Conservation (phyloP, 1,284 basidiomycete genomes). For the Leccinum cinnamomeum region DNA sequence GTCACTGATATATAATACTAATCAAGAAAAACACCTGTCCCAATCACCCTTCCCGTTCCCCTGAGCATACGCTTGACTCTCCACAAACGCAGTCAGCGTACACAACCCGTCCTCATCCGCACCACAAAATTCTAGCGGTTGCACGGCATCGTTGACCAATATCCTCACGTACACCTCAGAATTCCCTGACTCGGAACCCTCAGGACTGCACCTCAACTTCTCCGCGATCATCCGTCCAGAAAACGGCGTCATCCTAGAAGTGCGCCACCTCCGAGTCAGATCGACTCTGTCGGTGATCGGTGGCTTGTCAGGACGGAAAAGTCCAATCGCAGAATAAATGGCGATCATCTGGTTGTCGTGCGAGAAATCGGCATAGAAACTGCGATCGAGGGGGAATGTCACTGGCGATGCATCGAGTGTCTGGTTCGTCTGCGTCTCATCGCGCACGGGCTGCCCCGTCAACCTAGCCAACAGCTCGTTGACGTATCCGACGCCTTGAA, state of each 20-base stretch:
- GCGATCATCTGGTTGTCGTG: constrained; percentile 84
- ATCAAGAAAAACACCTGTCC: constrained; percentile 47
- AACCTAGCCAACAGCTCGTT: constrained; percentile 87
- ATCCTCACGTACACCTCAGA: constrained; percentile 53
- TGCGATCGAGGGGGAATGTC: constrained; percentile 74
- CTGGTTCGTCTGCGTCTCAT: constrained; percentile 77
- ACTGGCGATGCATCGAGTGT: constrained; percentile 65
- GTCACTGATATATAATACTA: neutral
- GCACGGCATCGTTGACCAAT: constrained; percentile 66
- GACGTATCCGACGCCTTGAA: constrained; percentile 81
- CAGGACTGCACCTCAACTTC: constrained; percentile 46
- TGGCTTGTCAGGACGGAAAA: constrained; percentile 50
- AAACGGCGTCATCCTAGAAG: constrained; percentile 65
- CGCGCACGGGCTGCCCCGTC: constrained; percentile 58
- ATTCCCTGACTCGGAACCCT: constrained; percentile 3
- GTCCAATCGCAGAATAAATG: constrained; percentile 70
- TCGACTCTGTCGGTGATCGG: constrained; percentile 48
- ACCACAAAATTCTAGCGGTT: constrained; percentile 63
- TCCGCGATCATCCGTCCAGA: constrained; percentile 64
- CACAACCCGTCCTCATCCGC: constrained; percentile 57
- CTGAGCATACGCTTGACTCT: constrained; percentile 68
- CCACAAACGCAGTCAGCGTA: constrained; percentile 61
- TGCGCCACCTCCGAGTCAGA: constrained; percentile 51
- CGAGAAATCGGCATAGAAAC: constrained; percentile 75
- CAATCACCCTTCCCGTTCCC: constrained; percentile 67